These are phyloP conservation scores for Eucalyptus brandiana DNA, from an alignment of 345 rosid genomes.

Conservation along the genomic window DNA sequence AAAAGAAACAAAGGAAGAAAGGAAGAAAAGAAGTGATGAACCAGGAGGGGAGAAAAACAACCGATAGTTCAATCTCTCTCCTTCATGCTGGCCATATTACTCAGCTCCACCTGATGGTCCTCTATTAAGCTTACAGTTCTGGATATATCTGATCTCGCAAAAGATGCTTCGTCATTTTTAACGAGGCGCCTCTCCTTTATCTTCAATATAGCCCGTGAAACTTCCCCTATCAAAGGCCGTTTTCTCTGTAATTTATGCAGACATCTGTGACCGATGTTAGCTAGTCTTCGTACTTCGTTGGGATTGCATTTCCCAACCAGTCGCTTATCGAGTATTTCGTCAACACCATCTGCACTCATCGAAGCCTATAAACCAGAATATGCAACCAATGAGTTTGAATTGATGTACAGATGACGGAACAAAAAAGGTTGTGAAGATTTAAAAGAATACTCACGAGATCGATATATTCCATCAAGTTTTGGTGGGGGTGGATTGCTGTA, in stretches of 20 bases:
- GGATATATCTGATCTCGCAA: slow-evolving; percentile 28
- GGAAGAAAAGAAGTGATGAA: background rate
- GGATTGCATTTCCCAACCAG: slow-evolving; percentile 50
- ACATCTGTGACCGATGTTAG: slow-evolving; percentile 58
- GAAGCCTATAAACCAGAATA: slow-evolving; percentile 34
- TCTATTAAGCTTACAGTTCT: slow-evolving; percentile 56
- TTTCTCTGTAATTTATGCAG: slow-evolving; percentile 63
- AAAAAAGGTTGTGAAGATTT: background rate
- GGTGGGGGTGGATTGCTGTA: slow-evolving; percentile 90
- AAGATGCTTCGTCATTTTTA: slow-evolving; percentile 25
- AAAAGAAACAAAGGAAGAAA: background rate
- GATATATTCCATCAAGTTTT: slow-evolving; percentile 84
- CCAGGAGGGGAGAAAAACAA: background rate
- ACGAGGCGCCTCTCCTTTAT: slow-evolving; percentile 38
- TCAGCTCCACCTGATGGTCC: slow-evolving; percentile 64
- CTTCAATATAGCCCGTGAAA: slow-evolving; percentile 65
- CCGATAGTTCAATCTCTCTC: background rate
- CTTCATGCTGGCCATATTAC: slow-evolving; percentile 28
- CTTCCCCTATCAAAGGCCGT: slow-evolving; percentile 75
- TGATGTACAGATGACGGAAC: background rate
- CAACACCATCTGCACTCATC: slow-evolving; percentile 77
- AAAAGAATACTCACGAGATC: slow-evolving; percentile 50
- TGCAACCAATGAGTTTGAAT: background rate
- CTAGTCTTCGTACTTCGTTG: slow-evolving; percentile 61
- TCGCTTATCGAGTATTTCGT: slow-evolving; percentile 72